phyloP scores from a whole-genome alignment of 2,329 filamentous ascomycete species.

The Elsinoe fawcettii region DNA sequence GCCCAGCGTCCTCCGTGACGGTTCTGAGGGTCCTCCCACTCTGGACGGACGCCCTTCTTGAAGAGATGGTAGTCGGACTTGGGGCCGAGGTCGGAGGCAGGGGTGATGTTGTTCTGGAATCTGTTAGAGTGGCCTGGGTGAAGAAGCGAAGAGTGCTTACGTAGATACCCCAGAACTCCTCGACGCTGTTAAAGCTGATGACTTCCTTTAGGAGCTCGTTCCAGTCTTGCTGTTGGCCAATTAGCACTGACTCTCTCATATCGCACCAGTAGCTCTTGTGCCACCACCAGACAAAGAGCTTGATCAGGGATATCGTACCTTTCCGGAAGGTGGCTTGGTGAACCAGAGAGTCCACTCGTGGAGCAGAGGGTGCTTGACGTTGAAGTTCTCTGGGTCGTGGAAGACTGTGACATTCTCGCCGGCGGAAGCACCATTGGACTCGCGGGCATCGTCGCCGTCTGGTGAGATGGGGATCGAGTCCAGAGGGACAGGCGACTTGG shows the following conservation, averaged over 20 bases:
- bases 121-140: constrained; percentile 8
- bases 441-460: constrained; percentile 38
- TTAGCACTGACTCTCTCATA: constrained; percentile 15
- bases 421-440: constrained; percentile 33
- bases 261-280: background rate
- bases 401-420: constrained; percentile 81
- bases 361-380: constrained; percentile 96
- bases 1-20: constrained; percentile 99
- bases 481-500: constrained; percentile 44
- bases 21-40: constrained; percentile 98
- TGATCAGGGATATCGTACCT: constrained; percentile 49
- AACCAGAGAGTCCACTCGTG: constrained; percentile 99
- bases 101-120: constrained; percentile 89
- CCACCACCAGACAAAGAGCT: background rate
- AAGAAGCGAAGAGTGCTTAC: constrained; percentile 49
- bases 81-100: constrained; percentile 86
- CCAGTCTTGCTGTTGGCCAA: constrained; percentile 65
- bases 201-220: constrained; percentile 96
- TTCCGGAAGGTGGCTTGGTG: constrained; percentile 93
- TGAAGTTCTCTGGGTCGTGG: constrained; percentile 97
- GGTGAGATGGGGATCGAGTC: constrained; percentile 51
- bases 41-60: constrained; percentile 92
- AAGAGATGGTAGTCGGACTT: constrained; percentile 99
- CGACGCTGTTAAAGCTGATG: constrained; percentile 95
- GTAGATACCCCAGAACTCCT: constrained; percentile 99